Conservation (phyloP, 495 filamentous ascomycete species). For the Penicillium mononematosum region DNA sequence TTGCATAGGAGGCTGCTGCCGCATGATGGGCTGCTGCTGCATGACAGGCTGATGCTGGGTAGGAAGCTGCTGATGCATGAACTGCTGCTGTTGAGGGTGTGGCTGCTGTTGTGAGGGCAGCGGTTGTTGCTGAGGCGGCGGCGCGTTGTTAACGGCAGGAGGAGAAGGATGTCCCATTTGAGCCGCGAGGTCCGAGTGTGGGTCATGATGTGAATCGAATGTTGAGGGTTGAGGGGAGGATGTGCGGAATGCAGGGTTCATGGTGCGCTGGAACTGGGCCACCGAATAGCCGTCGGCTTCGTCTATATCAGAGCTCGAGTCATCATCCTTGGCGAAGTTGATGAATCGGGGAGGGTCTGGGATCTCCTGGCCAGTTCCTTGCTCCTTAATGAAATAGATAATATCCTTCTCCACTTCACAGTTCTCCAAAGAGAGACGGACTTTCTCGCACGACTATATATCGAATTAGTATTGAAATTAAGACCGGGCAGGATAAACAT, state of each 20-base stretch:
- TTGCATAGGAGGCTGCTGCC: neutral
- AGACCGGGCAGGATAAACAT: slow-evolving; percentile 28
- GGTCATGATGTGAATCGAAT: slow-evolving; percentile 86
- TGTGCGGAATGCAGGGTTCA: slow-evolving; percentile 91
- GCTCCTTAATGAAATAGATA: slow-evolving; percentile 79
- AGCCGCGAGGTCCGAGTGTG: slow-evolving; percentile 63
- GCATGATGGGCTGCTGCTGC: neutral
- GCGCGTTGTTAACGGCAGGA: slow-evolving; percentile 40
- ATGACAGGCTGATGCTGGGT: slow-evolving; percentile 9
- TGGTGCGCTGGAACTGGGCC: slow-evolving; percentile 90
- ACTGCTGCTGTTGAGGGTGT: neutral
- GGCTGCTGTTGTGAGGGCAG: slow-evolving; percentile 4
- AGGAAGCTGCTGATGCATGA: slow-evolving; percentile 6
- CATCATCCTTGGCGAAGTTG: slow-evolving; percentile 93
- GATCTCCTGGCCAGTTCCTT: slow-evolving; percentile 93
- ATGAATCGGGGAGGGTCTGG: slow-evolving; percentile 97
- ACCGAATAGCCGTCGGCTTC: slow-evolving; percentile 88
- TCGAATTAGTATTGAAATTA: slow-evolving; percentile 20
- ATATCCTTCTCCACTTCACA: slow-evolving; percentile 98
- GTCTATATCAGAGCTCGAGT: slow-evolving; percentile 75
- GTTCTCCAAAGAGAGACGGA: slow-evolving; percentile 89
- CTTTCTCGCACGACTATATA: slow-evolving; percentile 83
- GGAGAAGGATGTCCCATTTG: slow-evolving; percentile 59
- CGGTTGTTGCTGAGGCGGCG: slow-evolving; percentile 10
- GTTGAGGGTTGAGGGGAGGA: slow-evolving; percentile 87